Base-by-base conservation (phyloP, 2,329 filamentous ascomycete species). In the Plectosphaerella sp. region DNA sequence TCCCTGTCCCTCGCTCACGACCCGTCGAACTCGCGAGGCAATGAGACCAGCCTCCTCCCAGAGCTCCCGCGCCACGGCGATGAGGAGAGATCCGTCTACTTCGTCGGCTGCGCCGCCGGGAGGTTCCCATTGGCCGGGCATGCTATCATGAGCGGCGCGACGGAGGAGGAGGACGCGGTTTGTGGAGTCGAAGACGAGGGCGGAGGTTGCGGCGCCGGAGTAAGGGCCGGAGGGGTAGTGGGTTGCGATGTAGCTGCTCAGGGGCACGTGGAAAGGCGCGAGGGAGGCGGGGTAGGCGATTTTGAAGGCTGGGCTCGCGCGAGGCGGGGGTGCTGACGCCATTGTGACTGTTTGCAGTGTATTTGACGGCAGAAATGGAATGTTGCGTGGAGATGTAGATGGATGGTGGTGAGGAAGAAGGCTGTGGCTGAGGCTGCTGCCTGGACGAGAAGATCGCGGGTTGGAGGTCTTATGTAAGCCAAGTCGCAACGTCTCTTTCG, bases 101-200 rank as follows among this genome's bases (percentile, higher is more conserved):
- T 60, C 48, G 48, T 79, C 77, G 41, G 71, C 70, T 1, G 65
- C 71, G n/a, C 77, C 77, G 20, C 77, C 77, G 1, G 77, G 76
- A 1, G 70, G 55, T 53, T 80, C 77, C 77, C 77, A 80, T 4
- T 57, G 62, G 52, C 69, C 61, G 3, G 76, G 75, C 63, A 72
- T 70, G 50, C 63, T 72, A 62, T 78, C 75, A 56, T 68, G 62
- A 6, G 67, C 55, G 25, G 73, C 71, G 59, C 76, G 73, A 59
- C 76, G 75, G 10, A 79, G 58, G 18, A 79, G 70, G 2, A 78
- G 72, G 46, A 78, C 61, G 37, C 66, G 64, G 50, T 60, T 52
- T 7, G 57, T 39, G 39, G 56, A 15, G 60, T 69, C 58, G 52
- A 72, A 71, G 53, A 74, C 64, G 45, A 72, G 57, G 15, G 67